Conservation (phyloP, 768 basidiomycete genomes). For the Russula brevipes region DNA sequence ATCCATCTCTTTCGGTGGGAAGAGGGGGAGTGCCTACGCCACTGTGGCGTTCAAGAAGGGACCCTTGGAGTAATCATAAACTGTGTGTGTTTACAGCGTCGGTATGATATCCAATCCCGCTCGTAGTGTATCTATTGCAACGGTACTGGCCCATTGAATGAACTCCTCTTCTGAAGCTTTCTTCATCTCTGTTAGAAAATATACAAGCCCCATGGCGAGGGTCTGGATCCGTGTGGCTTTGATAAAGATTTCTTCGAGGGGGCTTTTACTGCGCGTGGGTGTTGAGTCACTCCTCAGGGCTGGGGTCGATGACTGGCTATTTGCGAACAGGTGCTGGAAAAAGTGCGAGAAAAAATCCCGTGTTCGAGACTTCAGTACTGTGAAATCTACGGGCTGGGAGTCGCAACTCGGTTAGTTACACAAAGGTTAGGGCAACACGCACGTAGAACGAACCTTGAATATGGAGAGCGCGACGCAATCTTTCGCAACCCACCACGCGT, state of each 20-base stretch:
- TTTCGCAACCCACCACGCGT: conserved; percentile 92
- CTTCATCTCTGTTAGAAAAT: conserved; percentile 51
- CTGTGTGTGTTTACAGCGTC: conserved; percentile 26
- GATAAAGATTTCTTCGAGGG: conserved; percentile 74
- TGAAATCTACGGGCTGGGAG: conserved; percentile 82
- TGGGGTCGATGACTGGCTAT: conserved; percentile 71
- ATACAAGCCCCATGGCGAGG: conserved; percentile 70
- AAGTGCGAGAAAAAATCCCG: conserved; percentile 65
- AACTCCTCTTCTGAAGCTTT: conserved; percentile 37
- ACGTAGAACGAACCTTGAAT: conserved; percentile 59
- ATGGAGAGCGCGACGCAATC: conserved; percentile 68
- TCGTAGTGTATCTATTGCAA: conserved; percentile 67
- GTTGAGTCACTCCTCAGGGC: conserved; percentile 41
- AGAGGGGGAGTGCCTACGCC: conserved; percentile 61
- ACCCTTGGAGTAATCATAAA: not conserved
- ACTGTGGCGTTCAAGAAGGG: conserved; percentile 64
- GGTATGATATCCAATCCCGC: conserved; percentile 55
- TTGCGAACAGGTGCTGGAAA: conserved; percentile 62
- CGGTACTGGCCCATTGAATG: conserved; percentile 58
- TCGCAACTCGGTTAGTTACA: not conserved
- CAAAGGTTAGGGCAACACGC: not conserved
- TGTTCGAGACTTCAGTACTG: conserved; percentile 57
- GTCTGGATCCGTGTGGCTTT: conserved; percentile 61
- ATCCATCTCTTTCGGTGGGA: conserved; percentile 74
- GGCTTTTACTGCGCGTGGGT: conserved; percentile 47